Base-by-base conservation (phyloP, 495 filamentous ascomycete genomes). In the Hyphodiscus hymeniophilus region DNA sequence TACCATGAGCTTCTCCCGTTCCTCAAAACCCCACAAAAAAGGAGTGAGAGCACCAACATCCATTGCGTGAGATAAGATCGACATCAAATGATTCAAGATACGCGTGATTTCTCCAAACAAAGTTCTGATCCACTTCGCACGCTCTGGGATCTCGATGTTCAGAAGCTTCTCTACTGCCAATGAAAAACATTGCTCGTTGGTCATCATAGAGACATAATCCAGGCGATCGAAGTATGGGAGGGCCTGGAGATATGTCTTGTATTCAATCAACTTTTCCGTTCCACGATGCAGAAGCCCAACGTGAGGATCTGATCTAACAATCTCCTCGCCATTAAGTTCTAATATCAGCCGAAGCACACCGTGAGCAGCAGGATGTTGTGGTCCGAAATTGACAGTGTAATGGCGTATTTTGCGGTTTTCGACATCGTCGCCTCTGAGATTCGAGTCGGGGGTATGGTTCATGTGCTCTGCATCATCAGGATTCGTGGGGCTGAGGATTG, bases 121-220 rank as follows among this genome's bases (percentile, higher is more conserved):
- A 21, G 91, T 96, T 39, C 94, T 80, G 63, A 99, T 99, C 74
- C 78, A 99, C 69, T 99, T 99, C 47, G 94, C 94, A 51, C 94
- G 76, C 39, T 89, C 84, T 22, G 94, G 94, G 57, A 99, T 87
- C 62, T 99, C 94, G 57, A 99, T 75, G 70, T 99, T 99, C 60
- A 99, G 69, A 42, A 99, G 75, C 79, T 97, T 99, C 75, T 99
- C 94, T 44, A 96, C 90, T 30, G 87, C 94, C 45, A 99, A 73
- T 11, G 88, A 79, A 65, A 84, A 99, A 60, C 91, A 96, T 70
- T 99, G 94, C 75, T 99, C 94, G 67, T 96, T 96, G 53, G 92
- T 97, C 92, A 97, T 98, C 94, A 99, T 99, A 64, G 89, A 95
- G 47, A 96, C 91, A 66, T 99, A 99, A 66, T 99, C 94, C 65